Conservation (phyloP, 139 green algal species). For the Yamagishiella unicocca region DNA sequence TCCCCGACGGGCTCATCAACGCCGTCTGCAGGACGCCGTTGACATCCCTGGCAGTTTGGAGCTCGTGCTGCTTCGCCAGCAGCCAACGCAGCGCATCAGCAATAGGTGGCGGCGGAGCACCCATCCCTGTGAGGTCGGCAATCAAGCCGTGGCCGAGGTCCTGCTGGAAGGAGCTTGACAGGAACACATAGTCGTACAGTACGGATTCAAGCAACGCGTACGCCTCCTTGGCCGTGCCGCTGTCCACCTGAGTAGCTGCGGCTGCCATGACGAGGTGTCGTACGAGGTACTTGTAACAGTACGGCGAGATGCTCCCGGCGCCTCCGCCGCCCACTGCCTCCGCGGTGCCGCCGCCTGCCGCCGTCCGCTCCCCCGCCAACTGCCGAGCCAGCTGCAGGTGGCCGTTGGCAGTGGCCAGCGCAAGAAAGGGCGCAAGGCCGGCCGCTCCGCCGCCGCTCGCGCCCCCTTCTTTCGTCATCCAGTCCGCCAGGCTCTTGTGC, state of each 20-base stretch:
- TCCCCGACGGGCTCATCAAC: constrained; percentile 34
- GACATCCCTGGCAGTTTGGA: not conserved
- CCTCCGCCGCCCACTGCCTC: too few species aligned
- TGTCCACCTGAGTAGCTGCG: too few species aligned
- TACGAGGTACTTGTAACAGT: constrained; percentile 38
- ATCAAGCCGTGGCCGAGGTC: not conserved
- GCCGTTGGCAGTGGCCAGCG: too few species aligned
- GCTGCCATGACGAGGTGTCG: not conserved
- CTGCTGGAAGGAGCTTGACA: not conserved
- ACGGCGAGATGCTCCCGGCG: too few species aligned
- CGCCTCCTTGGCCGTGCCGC: not conserved
- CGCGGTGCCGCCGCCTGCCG: too few species aligned
- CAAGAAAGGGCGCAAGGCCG: too few species aligned
- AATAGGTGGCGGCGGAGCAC: not conserved
- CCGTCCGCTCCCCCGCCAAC: too few species aligned
- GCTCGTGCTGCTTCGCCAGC: constrained; percentile 30
- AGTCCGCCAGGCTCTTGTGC: constrained; percentile 49
- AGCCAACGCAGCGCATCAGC: constrained; percentile 37
- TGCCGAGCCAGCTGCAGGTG: too few species aligned
- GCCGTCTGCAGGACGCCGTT: constrained; percentile 25
- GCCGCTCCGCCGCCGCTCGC: not conserved
- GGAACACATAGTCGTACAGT: not conserved
- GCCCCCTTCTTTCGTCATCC: too few species aligned
- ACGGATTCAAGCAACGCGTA: constrained; percentile 2
- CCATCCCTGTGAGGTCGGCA: not conserved